These are phyloP conservation scores for Galerina sulciceps DNA, from an alignment of 768 basidiomycete genomes.

Conservation along the genomic window DNA sequence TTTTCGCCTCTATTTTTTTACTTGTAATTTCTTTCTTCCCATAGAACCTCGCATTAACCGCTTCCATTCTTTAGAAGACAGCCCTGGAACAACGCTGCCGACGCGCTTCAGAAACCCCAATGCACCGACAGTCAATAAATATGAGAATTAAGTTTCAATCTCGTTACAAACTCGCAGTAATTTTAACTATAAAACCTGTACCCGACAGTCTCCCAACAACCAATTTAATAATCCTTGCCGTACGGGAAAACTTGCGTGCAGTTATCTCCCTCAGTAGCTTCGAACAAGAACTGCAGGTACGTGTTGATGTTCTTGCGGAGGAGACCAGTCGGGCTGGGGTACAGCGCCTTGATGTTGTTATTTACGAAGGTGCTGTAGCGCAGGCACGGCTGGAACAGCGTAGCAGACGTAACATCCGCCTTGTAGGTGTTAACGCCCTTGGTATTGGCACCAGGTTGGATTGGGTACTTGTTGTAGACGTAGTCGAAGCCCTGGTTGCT, in stretches of 20 bases:
- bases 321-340: constrained; percentile 21
- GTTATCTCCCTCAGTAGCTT: constrained; percentile 2
- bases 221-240: no score
- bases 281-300: constrained; percentile 19
- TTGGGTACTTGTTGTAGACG: constrained; percentile 15
- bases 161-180: no score
- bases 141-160: no score
- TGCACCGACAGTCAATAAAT: no score
- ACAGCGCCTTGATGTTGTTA: constrained; percentile 21
- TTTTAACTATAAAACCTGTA: no score
- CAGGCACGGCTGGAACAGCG: constrained; percentile 18
- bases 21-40: no score
- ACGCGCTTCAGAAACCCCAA: no score
- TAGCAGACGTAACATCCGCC: constrained; percentile 20
- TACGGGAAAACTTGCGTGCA: constrained; percentile 20
- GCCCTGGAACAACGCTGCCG: no score
- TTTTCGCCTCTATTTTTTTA: no score
- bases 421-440: constrained; percentile 22
- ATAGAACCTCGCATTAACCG: no score
- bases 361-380: constrained; percentile 26
- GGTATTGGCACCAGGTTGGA: constrained; percentile 21
- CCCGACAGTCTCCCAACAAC: no score
- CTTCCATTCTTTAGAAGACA: no score
- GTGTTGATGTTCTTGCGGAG: constrained; percentile 17
- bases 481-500: not conserved